phyloP scores from a whole-genome alignment of 139 green algal genomes.

The Asterochloris sp. region DNA sequence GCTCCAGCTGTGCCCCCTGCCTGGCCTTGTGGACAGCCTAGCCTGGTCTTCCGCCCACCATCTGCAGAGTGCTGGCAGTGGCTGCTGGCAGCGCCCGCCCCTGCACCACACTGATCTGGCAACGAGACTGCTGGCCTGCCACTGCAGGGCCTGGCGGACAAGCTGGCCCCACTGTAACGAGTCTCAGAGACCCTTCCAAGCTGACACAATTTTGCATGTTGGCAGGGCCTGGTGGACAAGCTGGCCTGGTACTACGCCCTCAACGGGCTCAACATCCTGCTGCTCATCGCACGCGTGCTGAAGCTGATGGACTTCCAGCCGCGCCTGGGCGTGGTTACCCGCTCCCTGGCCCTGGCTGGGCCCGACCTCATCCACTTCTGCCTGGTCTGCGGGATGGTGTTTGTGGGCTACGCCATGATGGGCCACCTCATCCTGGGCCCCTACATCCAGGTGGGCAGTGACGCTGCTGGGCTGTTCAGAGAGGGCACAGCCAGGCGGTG shows the following conservation, averaged over 20 bases:
- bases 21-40: too few relatives aligned
- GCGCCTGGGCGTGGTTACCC: slow-evolving; percentile 75
- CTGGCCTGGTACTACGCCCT: slow-evolving; percentile 78
- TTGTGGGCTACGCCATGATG: slow-evolving; percentile 83
- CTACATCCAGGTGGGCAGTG: slow-evolving; percentile 29
- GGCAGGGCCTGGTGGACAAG: slow-evolving; percentile 48
- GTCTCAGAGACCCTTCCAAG: too few relatives aligned
- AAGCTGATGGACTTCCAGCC: slow-evolving; percentile 92
- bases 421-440: slow-evolving; percentile 85
- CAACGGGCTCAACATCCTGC: slow-evolving; percentile 81
- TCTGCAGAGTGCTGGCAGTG: too few relatives aligned
- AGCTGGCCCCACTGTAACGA: too few relatives aligned
- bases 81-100: too few relatives aligned
- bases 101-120: too few relatives aligned
- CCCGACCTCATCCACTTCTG: slow-evolving; percentile 83
- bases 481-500: too few relatives aligned
- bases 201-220: not conserved
- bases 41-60: too few relatives aligned
- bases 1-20: too few relatives aligned
- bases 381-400: slow-evolving; percentile 76
- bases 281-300: slow-evolving; percentile 75
- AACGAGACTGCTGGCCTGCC: too few relatives aligned
- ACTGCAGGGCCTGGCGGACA: too few relatives aligned
- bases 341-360: slow-evolving; percentile 65
- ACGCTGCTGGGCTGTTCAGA: too few relatives aligned